phyloP scores from a whole-genome alignment of 1,139 yeast genomes.

The Candida sp. region DNA sequence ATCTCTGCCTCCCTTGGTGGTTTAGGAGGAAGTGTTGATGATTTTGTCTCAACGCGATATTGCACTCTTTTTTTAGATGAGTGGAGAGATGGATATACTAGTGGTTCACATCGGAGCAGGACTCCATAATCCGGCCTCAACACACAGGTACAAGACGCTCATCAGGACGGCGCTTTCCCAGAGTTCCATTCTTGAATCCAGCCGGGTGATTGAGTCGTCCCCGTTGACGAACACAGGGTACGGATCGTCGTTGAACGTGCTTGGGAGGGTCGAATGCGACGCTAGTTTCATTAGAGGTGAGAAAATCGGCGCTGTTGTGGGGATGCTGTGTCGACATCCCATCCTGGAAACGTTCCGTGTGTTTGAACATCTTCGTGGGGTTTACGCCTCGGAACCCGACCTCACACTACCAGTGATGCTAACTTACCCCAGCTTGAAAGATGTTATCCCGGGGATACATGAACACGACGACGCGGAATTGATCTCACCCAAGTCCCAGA shows the following conservation, averaged over 20 bases:
- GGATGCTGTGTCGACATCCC: slow-evolving; percentile 27
- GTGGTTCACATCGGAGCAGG: slow-evolving; percentile 50
- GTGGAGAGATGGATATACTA: slow-evolving; percentile 6
- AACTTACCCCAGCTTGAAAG: slow-evolving; percentile 16
- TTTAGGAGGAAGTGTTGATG: not conserved
- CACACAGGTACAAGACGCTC: slow-evolving; percentile 23
- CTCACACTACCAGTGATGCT: slow-evolving; percentile 31
- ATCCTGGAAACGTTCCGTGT: slow-evolving; percentile 23
- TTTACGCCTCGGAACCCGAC: slow-evolving; percentile 21
- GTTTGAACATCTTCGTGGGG: slow-evolving; percentile 17
- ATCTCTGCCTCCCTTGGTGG: no score
- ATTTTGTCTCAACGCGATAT: not conserved
- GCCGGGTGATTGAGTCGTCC: slow-evolving; percentile 45
- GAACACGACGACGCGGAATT: slow-evolving; percentile 10
- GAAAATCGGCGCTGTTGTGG: slow-evolving; percentile 25
- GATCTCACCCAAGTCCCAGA: slow-evolving; percentile 19
- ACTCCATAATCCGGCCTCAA: slow-evolving; percentile 25
- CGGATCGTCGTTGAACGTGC: slow-evolving; percentile 54
- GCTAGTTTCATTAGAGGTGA: slow-evolving; percentile 34
- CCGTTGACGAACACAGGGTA: slow-evolving; percentile 58
- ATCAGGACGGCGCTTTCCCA: slow-evolving; percentile 23
- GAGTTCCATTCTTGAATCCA: slow-evolving; percentile 17
- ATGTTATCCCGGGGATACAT: slow-evolving; percentile 5
- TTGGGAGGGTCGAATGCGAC: slow-evolving; percentile 59
- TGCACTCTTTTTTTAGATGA: not conserved